These are phyloP conservation scores for Chlorella ohadii DNA, from an alignment of 139 green algal genomes.

Conservation along the genomic window DNA sequence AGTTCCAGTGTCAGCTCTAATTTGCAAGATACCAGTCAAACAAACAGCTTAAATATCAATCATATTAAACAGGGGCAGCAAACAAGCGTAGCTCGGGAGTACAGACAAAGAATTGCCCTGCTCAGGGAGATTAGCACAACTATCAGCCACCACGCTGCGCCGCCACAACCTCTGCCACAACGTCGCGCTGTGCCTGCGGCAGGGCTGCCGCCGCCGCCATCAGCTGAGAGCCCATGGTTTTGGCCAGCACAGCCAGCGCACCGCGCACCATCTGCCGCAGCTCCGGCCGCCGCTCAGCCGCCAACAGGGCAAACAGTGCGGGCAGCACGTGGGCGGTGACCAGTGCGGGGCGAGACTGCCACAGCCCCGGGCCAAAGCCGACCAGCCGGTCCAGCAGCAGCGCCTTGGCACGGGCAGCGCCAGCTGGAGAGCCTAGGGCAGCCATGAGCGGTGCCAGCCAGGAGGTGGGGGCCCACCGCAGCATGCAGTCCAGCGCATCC, in stretches of 20 bases:
- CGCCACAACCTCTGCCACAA: constrained; percentile 1
- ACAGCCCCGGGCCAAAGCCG: background rate
- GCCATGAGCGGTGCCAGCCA: background rate
- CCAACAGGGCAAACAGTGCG: constrained; percentile 4
- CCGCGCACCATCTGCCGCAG: constrained; percentile 1
- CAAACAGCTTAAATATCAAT: too few species aligned
- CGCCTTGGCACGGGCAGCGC: background rate
- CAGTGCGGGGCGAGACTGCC: background rate
- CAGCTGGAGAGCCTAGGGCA: background rate
- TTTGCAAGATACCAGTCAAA: too few species aligned
- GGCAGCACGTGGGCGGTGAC: constrained; percentile 11
- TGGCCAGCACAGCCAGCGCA: background rate
- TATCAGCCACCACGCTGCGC: too few species aligned
- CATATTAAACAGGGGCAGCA: too few species aligned
- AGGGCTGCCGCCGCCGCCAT: background rate
- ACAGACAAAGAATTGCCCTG: too few species aligned
- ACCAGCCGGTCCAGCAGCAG: constrained; percentile 14
- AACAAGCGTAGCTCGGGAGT: too few species aligned
- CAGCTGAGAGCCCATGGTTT: constrained; percentile 4
- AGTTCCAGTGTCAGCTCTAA: too few species aligned
- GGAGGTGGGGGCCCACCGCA: background rate
- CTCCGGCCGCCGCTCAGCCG: constrained; percentile 10
- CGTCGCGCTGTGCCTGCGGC: background rate
- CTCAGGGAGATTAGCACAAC: too few species aligned
- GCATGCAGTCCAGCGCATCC: background rate